phyloP scores from a whole-genome alignment of 2,329 filamentous ascomycete species.

The Apiospora marii region DNA sequence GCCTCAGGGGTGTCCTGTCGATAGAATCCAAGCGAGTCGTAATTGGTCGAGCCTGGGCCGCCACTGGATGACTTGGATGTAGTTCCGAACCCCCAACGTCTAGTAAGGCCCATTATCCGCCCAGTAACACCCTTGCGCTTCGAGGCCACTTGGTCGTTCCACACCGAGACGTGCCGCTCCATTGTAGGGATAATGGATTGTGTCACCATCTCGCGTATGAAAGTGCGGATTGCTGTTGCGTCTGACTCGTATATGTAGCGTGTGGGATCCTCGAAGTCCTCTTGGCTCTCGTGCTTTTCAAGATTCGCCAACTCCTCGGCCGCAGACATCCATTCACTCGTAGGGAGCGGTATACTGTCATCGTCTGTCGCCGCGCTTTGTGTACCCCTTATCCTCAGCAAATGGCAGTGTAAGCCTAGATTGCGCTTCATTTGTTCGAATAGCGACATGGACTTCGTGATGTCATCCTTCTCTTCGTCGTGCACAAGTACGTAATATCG shows the following conservation, averaged over 20 bases:
- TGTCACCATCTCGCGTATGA: slow-evolving; percentile 93
- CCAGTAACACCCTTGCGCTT: slow-evolving; percentile 87
- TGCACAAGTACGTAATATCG: slow-evolving; percentile 97
- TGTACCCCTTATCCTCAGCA: slow-evolving; percentile 83
- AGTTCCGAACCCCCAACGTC: slow-evolving; percentile 85
- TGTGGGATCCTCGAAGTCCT: slow-evolving; percentile 74
- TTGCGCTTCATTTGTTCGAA: slow-evolving; percentile 99
- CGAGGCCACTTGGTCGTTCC: slow-evolving; percentile 98
- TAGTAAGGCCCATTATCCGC: slow-evolving; percentile 92
- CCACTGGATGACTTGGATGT: slow-evolving; percentile 67
- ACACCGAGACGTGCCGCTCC: slow-evolving; percentile 88
- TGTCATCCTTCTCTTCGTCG: slow-evolving; percentile 95
- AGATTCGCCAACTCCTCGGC: slow-evolving; percentile 83
- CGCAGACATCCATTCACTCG: slow-evolving; percentile 89
- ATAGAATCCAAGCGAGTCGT: slow-evolving; percentile 85
- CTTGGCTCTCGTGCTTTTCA: slow-evolving; percentile 70
- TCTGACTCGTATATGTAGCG: slow-evolving; percentile 93
- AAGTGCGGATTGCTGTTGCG: slow-evolving; percentile 83
- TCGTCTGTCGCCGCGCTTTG: slow-evolving; percentile 91
- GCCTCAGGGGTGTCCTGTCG: slow-evolving; percentile 85
- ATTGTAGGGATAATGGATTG: slow-evolving; percentile 96
- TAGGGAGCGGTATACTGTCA: slow-evolving; percentile 82
- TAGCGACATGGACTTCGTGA: slow-evolving; percentile 84
- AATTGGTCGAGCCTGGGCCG: slow-evolving; percentile 67
- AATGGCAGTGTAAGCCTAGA: slow-evolving; percentile 93